Conservation (phyloP, 2,329 filamentous ascomycete species). For the Colletotrichum lupini region DNA sequence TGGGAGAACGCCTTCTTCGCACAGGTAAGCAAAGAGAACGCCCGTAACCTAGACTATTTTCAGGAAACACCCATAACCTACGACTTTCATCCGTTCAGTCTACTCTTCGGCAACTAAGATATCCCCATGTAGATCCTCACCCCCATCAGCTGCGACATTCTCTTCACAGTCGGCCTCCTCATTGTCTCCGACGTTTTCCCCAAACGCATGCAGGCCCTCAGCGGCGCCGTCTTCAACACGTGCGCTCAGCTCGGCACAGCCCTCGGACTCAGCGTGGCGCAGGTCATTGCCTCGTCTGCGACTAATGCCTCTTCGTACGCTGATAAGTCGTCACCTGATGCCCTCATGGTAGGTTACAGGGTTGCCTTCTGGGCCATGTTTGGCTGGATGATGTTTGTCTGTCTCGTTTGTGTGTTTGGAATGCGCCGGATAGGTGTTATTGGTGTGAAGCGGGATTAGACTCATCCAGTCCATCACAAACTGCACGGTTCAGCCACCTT, state of each 20-base stretch:
- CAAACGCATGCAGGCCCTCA: slow-evolving; percentile 63
- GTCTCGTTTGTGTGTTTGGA: background rate
- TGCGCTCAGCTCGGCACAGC: slow-evolving; percentile 66
- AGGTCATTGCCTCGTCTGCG: background rate
- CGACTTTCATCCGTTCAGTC: too few relatives aligned
- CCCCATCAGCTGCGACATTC: slow-evolving; percentile 56
- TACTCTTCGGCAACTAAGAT: background rate
- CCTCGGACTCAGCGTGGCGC: slow-evolving; percentile 51
- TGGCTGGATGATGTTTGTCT: slow-evolving; percentile 52
- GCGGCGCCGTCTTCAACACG: slow-evolving; percentile 70
- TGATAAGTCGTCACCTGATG: slow-evolving; percentile 34
- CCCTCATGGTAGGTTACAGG: slow-evolving; percentile 59
- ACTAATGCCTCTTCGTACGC: background rate
- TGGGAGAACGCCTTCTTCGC: slow-evolving; percentile 53
- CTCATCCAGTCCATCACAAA: background rate
- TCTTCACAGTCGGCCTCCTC: slow-evolving; percentile 66
- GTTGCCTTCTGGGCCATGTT: slow-evolving; percentile 64
- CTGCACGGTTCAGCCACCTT: background rate
- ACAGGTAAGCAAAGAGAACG: slow-evolving; percentile 37
- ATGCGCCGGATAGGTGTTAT: slow-evolving; percentile 2
- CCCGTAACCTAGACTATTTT: slow-evolving; percentile 38
- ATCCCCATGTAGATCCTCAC: slow-evolving; percentile 43
- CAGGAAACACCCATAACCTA: slow-evolving; percentile 37
- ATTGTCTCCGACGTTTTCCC: slow-evolving; percentile 66
- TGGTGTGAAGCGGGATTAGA: slow-evolving; percentile 3